Conservation (phyloP, 129 eudicot species). For the Arctium minus region DNA sequence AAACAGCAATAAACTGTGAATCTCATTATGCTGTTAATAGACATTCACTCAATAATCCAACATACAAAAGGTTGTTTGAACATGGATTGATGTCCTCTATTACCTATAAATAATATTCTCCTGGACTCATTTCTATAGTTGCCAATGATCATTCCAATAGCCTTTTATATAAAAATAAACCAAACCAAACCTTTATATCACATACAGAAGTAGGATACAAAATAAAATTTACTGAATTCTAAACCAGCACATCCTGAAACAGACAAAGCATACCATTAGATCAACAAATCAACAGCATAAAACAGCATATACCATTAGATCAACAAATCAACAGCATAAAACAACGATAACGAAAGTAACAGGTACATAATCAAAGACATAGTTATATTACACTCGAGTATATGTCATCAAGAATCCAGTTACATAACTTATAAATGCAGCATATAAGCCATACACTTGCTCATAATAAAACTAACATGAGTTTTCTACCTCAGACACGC, state of each 20-base stretch:
- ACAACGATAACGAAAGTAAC: not conserved
- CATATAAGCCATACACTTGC: conserved; percentile 8
- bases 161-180: not conserved
- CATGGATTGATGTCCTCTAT: too few species aligned
- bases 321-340: not conserved
- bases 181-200: not conserved
- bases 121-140: too few species aligned
- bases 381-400: conserved; percentile 26
- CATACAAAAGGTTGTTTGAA: too few species aligned
- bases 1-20: too few species aligned
- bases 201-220: not conserved
- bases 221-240: not conserved
- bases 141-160: not conserved
- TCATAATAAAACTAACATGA: conserved; percentile 30
- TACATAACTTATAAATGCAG: conserved; percentile 13
- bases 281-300: too few species aligned
- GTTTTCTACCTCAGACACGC: conserved; percentile 25
- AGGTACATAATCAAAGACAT: conserved; percentile 18
- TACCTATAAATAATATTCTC: too few species aligned
- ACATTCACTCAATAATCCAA: too few species aligned
- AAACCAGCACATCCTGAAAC: not conserved
- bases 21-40: too few species aligned
- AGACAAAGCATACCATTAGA: not conserved
- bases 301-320: too few species aligned
- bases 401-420: conserved; percentile 29